These are phyloP conservation scores for Phytopythium delawarense DNA, from an alignment of 352 stramenopile species.

Conservation along the genomic window DNA sequence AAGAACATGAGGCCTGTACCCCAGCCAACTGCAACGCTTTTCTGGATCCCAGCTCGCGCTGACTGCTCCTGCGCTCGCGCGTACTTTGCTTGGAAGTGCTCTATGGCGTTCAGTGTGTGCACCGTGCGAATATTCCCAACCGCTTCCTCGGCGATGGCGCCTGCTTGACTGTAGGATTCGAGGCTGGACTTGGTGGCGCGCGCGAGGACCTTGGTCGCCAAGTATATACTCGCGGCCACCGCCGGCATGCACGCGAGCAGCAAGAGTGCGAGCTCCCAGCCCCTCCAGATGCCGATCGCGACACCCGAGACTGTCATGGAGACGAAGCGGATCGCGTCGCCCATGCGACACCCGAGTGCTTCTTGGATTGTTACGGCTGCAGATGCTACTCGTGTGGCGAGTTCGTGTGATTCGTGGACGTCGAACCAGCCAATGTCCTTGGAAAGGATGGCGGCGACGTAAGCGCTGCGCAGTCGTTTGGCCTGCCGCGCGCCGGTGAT, in stretches of 20 bases:
- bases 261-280: slow-evolving; percentile 39
- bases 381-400: slow-evolving; percentile 28
- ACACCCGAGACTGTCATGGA: slow-evolving; percentile 30
- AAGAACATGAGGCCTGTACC: slow-evolving; percentile 31
- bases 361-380: slow-evolving; percentile 46
- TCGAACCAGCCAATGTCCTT: slow-evolving; percentile 51
- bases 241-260: slow-evolving; percentile 35
- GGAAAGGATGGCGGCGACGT: slow-evolving; percentile 34
- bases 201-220: slow-evolving; percentile 13
- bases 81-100: slow-evolving; percentile 26
- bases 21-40: slow-evolving; percentile 22
- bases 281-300: slow-evolving; percentile 30
- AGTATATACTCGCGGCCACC: slow-evolving; percentile 16
- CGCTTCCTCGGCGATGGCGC: slow-evolving; percentile 41
- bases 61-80: slow-evolving; percentile 27
- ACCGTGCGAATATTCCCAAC: slow-evolving; percentile 39
- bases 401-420: slow-evolving; percentile 21
- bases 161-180: slow-evolving; percentile 42
- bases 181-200: slow-evolving; percentile 17
- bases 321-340: slow-evolving; percentile 30
- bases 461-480: slow-evolving; percentile 35
- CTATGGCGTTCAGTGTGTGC: slow-evolving; percentile 33
- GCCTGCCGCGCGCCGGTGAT: slow-evolving; percentile 40
- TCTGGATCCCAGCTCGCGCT: slow-evolving; percentile 30
- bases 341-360: slow-evolving; percentile 37